phyloP scores from a whole-genome alignment of 768 basidiomycete genomes.

The Suillus weaverae region DNA sequence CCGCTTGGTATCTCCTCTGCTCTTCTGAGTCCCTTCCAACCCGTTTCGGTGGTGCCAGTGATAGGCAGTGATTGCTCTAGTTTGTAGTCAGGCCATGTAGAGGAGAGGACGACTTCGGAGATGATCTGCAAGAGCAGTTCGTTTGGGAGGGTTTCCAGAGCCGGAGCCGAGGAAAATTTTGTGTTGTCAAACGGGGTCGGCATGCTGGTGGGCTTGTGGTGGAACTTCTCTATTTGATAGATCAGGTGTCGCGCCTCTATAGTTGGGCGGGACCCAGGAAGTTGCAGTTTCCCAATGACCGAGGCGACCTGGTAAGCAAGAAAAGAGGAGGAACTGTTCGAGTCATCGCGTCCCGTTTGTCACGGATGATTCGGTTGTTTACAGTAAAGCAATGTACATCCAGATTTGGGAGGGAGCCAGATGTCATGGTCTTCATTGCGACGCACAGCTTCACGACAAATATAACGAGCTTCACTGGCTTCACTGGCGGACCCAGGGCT shows the following conservation, averaged over 20 bases:
- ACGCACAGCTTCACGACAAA: conserved; percentile 24
- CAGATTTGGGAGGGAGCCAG: background rate
- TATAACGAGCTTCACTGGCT: conserved; percentile 33
- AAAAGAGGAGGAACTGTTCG: background rate
- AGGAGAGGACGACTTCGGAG: conserved; percentile 7
- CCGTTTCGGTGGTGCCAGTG: background rate
- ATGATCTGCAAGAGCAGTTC: conserved; percentile 9
- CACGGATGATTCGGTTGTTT: background rate
- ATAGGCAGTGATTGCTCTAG: background rate
- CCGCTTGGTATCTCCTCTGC: conserved; percentile 11
- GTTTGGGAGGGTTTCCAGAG: conserved; percentile 2
- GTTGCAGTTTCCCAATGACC: too few species aligned
- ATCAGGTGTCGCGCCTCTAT: background rate
- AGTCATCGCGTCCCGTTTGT: background rate
- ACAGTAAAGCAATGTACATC: background rate
- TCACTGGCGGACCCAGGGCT: conserved; percentile 35
- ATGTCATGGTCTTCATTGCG: background rate
- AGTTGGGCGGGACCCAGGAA: background rate
- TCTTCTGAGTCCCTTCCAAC: background rate
- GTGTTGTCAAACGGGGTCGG: background rate
- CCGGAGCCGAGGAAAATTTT: background rate
- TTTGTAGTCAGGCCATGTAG: background rate
- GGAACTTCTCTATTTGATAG: background rate
- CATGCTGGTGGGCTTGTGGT: background rate
- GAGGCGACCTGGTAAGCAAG: background rate